Conservation (phyloP, 345 rosid species). For the Hibiscus mutabilis region DNA sequence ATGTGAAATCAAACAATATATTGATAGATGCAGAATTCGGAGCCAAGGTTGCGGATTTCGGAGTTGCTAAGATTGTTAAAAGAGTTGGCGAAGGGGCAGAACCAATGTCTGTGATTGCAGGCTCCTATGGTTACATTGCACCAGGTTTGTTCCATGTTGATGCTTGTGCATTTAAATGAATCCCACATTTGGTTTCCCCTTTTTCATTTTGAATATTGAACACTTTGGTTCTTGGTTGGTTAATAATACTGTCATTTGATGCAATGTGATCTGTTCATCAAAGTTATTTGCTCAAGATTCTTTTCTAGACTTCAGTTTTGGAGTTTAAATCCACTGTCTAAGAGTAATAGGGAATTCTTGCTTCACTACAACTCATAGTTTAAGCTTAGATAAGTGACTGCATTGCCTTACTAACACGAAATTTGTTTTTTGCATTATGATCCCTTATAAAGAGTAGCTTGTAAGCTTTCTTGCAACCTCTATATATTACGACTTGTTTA, state of each 20-base stretch:
- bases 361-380: not conserved
- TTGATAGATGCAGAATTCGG: constrained; percentile 60
- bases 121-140: constrained; percentile 92
- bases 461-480: not conserved
- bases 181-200: not conserved
- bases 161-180: not conserved
- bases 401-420: not conserved
- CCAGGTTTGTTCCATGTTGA: constrained; percentile 52
- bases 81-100: constrained; percentile 39
- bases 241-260: not conserved
- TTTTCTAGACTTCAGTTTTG: not conserved
- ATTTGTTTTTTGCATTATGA: not conserved
- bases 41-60: constrained; percentile 87
- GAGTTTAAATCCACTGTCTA: not conserved
- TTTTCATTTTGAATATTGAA: not conserved
- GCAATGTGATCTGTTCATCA: not conserved
- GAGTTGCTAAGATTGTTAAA: constrained; percentile 67
- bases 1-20: constrained; percentile 85
- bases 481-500: not conserved
- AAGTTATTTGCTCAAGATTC: not conserved
- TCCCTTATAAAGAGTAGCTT: not conserved
- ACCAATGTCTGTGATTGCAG: constrained; percentile 80
- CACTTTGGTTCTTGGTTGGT: not conserved
- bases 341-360: not conserved
- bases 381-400: not conserved